phyloP scores from a whole-genome alignment of 495 filamentous ascomycete genomes.

The Letharia lupina region DNA sequence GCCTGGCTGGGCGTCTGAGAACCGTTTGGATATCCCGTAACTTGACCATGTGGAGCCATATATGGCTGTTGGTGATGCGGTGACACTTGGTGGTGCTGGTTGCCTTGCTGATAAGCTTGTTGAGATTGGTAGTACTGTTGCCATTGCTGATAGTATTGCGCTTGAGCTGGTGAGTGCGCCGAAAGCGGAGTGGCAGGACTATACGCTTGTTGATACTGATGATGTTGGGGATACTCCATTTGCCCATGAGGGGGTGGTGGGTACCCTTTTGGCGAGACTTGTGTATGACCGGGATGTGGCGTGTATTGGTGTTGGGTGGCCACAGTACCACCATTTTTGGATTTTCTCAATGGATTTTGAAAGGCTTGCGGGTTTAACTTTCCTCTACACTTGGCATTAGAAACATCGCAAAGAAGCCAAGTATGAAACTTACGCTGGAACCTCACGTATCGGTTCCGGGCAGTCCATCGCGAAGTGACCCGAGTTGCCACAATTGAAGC shows the following conservation, averaged over 20 bases:
- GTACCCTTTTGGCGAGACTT: conserved; percentile 17
- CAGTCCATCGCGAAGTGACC: conserved; percentile 40
- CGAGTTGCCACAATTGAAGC: conserved; percentile 38
- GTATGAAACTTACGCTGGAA: conserved; percentile 49
- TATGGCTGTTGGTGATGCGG: conserved; percentile 33
- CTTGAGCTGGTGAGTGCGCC: conserved; percentile 23
- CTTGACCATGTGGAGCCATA: conserved; percentile 39
- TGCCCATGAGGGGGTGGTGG: conserved; percentile 20
- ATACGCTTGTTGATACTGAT: conserved; percentile 24
- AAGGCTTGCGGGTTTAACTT: conserved; percentile 18
- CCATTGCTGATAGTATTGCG: conserved; percentile 21
- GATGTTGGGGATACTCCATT: conserved; percentile 25
- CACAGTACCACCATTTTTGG: conserved; percentile 30
- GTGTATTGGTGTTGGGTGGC: conserved; percentile 34
- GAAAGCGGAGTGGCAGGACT: conserved; percentile 23
- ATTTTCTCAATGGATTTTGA: conserved; percentile 13
- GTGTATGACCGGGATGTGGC: conserved; percentile 17
- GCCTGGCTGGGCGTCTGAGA: conserved; percentile 14
- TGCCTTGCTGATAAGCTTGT: conserved; percentile 17
- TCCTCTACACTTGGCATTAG: conserved; percentile 13
- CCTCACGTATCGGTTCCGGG: conserved; percentile 38
- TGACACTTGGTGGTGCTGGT: conserved; percentile 27
- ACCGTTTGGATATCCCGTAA: conserved; percentile 3
- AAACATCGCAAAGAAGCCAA: conserved; percentile 1
- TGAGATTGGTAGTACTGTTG: conserved; percentile 23